phyloP scores from a whole-genome alignment of 73 alveolate species.

The Paramecium primaurelia region DNA sequence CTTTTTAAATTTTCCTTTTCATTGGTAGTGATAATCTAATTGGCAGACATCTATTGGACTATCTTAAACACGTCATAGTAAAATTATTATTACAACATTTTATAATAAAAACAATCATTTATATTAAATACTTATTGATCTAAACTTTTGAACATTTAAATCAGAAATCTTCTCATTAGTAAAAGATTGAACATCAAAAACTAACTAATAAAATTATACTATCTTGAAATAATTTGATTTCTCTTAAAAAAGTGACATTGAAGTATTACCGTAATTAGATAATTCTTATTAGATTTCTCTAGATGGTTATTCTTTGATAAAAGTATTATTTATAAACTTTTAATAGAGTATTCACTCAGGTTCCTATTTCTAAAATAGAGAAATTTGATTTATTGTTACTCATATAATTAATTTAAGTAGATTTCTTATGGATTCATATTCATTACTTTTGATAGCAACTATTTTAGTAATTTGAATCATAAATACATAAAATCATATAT shows the following conservation, averaged over 20 bases:
- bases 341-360: background rate
- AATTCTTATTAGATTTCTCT: background rate
- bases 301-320: background rate
- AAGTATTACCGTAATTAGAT: background rate
- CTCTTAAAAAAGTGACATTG: background rate
- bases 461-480: background rate
- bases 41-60: background rate
- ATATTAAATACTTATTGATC: background rate
- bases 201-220: background rate
- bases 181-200: background rate
- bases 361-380: background rate
- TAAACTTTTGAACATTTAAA: background rate
- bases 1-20: slow-evolving; percentile 9
- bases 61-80: slow-evolving; percentile 8
- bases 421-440: background rate
- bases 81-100: background rate
- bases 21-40: background rate
- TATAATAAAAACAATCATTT: slow-evolving; percentile 10
- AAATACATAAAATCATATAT: background rate
- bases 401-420: background rate
- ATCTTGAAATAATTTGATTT: background rate
- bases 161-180: background rate
- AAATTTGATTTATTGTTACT: background rate
- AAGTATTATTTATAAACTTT: background rate
- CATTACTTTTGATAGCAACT: too few relatives aligned